Conservation (phyloP, 176 grass and related monocot species). For the Melocanna baccifera region DNA sequence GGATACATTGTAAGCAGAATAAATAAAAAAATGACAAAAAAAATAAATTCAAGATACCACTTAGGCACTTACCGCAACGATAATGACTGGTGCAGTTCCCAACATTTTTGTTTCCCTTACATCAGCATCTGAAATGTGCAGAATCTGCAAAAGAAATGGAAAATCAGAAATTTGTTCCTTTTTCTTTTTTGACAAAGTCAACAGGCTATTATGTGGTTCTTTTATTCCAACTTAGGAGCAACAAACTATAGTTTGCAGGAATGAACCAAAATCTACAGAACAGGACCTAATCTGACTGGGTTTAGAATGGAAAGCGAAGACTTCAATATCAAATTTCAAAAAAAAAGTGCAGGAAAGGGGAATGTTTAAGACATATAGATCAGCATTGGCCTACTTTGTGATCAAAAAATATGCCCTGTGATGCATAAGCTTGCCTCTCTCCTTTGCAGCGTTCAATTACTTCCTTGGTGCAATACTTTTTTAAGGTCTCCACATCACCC, state of each 20-base stretch:
- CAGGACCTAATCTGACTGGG: neutral
- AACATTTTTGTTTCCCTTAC: constrained; percentile 95
- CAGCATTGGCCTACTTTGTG: constrained; percentile 62
- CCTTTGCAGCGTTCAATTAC: constrained; percentile 94
- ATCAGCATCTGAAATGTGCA: constrained; percentile 93
- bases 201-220: neutral
- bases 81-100: constrained; percentile 76
- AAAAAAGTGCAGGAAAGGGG: neutral
- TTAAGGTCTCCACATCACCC: constrained; percentile 54
- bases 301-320: neutral
- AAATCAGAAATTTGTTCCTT: neutral
- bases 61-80: constrained; percentile 52
- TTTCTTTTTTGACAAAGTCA: neutral
- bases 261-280: constrained; percentile 4
- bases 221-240: constrained; percentile 26
- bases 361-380: neutral
- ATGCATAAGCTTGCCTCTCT: constrained; percentile 72
- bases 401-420: constrained; percentile 87
- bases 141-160: constrained; percentile 60
- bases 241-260: constrained; percentile 24
- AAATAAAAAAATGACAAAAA: neutral
- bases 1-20: constrained; percentile 16
- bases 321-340: neutral
- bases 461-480: constrained; percentile 85
- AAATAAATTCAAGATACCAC: neutral